Evolutionary conservation across 768 basidiomycete genomes (phyloP).

Genomic region (Suillus subluteus): DNA sequence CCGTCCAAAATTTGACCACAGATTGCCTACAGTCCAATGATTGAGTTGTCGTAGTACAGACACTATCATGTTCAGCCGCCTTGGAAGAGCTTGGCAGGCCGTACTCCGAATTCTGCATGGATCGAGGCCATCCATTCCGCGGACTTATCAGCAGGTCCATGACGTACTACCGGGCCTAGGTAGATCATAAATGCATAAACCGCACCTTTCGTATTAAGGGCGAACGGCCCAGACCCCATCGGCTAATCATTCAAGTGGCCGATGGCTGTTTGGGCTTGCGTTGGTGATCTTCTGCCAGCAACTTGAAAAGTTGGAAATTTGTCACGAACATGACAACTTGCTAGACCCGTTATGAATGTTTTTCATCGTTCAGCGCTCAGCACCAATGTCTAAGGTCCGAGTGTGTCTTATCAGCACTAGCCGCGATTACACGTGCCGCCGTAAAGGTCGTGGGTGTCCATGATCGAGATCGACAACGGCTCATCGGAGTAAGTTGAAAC

Average conservation of each 20-base stretch:
- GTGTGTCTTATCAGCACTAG: conserved; percentile 8
- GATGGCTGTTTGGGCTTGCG: background rate
- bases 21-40: background rate
- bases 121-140: background rate
- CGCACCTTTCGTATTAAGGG: background rate
- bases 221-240: background rate
- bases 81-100: background rate
- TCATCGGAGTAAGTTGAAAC: conserved; percentile 7
- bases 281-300: too few species aligned
- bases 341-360: background rate
- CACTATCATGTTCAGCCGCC: background rate
- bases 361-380: background rate
- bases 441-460: conserved; percentile 6
- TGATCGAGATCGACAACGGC: conserved; percentile 8
- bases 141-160: background rate
- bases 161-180: background rate
- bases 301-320: background rate
- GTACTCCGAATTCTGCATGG: background rate
- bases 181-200: too few species aligned
- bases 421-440: conserved; percentile 1
- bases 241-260: background rate
- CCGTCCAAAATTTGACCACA: background rate
- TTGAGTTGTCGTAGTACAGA: background rate
- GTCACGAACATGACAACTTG: background rate
- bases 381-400: background rate